Evolutionary conservation across 345 rosid species (phyloP).

Genomic region (Lumnitzera racemosa): DNA sequence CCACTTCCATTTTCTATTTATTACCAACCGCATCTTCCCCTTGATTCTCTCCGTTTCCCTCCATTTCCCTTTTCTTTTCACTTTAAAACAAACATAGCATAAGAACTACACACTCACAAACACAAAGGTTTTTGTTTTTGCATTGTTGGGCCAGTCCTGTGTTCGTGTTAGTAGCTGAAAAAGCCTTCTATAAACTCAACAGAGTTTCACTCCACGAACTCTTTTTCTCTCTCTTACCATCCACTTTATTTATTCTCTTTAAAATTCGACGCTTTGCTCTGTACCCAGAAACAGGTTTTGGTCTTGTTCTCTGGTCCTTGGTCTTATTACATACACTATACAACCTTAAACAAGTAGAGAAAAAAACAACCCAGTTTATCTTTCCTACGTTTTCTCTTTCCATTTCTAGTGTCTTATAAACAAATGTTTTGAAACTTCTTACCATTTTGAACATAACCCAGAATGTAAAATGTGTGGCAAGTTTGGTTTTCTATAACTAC

Average conservation of each 20-base stretch:
- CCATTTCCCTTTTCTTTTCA: slow-evolving; percentile 11
- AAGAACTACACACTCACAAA: no score
- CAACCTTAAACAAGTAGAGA: no score
- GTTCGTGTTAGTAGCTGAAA: slow-evolving; percentile 1
- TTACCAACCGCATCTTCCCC: no score
- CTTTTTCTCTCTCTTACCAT: slow-evolving; percentile 15
- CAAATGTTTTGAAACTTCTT: no score
- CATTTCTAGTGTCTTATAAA: no score
- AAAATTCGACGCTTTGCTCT: slow-evolving; percentile 42
- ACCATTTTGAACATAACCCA: no score
- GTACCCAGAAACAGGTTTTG: slow-evolving; percentile 24
- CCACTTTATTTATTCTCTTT: slow-evolving; percentile 38
- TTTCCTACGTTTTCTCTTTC: no score
- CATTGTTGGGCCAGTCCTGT: slow-evolving; percentile 12
- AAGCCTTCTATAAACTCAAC: slow-evolving; percentile 12
- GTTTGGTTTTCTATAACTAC: no score
- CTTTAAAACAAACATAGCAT: background rate
- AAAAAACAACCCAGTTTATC: no score
- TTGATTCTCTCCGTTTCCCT: slow-evolving; percentile 14
- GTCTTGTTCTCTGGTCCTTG: slow-evolving; percentile 11
- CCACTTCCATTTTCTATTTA: no score
- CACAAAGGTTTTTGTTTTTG: no score
- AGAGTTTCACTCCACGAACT: slow-evolving; percentile 12
- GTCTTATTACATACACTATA: slow-evolving; percentile 29
- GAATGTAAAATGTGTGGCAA: no score